Percentiles rank a stretch among this genome's conserved stretches.
These are phyloP conservation scores for Hypoxylon crocopeplum DNA, from an alignment of 495 filamentous ascomycete genomes.

Conservation along the genomic window DNA sequence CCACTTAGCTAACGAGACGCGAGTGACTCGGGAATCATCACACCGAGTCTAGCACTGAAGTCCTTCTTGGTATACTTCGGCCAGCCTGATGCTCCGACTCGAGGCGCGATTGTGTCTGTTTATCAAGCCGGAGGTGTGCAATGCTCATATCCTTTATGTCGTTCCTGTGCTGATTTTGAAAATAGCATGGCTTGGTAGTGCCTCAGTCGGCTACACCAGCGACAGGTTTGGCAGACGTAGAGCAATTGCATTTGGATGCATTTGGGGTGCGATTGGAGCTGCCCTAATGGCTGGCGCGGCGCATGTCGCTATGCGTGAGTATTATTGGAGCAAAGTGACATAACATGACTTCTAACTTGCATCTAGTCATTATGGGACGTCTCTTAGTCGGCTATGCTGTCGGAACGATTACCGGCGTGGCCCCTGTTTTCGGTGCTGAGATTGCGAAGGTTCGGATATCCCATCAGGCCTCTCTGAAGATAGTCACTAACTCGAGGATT, in stretches of 20 bases:
- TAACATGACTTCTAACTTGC: background rate
- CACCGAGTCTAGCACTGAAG: slow-evolving; percentile 50
- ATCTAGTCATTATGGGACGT: slow-evolving; percentile 56
- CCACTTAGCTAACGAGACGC: slow-evolving; percentile 1
- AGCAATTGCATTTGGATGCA: slow-evolving; percentile 56
- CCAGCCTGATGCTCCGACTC: slow-evolving; percentile 50
- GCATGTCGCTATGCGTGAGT: slow-evolving; percentile 56
- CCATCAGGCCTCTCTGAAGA: slow-evolving; percentile 37
- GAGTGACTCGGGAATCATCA: slow-evolving; percentile 53
- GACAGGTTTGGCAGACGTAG: slow-evolving; percentile 55
- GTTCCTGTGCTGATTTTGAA: slow-evolving; percentile 21
- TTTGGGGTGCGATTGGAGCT: slow-evolving; percentile 54
- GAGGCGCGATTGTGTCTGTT: slow-evolving; percentile 58
- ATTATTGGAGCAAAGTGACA: background rate
- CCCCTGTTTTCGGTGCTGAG: slow-evolving; percentile 53
- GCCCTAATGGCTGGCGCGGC: slow-evolving; percentile 59
- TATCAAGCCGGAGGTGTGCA: slow-evolving; percentile 48
- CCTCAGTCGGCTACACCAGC: slow-evolving; percentile 53
- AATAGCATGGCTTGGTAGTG: slow-evolving; percentile 59
- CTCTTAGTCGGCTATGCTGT: slow-evolving; percentile 58
- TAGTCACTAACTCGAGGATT: slow-evolving; percentile 34
- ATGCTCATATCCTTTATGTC: slow-evolving; percentile 18
- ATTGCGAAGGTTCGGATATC: slow-evolving; percentile 49
- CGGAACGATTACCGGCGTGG: slow-evolving; percentile 57
- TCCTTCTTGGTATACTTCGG: slow-evolving; percentile 52